Evolutionary conservation across 257 asterid species (phyloP).

Genomic region (Solanum chilense): DNA sequence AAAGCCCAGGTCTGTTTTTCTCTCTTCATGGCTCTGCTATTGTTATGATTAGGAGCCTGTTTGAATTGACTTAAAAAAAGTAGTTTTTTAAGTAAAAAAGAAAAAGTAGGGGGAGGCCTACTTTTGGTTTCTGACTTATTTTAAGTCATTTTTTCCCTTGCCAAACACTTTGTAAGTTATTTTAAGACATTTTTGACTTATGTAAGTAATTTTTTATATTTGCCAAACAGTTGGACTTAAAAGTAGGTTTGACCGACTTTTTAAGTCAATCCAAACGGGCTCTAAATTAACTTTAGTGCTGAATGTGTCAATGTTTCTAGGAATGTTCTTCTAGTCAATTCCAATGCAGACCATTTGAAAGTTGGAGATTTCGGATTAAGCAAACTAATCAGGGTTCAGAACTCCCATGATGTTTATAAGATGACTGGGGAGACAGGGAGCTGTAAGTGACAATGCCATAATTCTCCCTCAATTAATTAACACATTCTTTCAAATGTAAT

Average conservation of each 20-base stretch:
- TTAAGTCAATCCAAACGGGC: too few species aligned
- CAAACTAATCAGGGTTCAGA: slow-evolving; percentile 83
- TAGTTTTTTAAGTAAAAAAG: too few species aligned
- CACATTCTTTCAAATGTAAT: neutral
- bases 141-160: too few species aligned
- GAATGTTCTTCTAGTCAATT: slow-evolving; percentile 90
- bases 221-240: too few species aligned
- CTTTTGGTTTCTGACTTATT: too few species aligned
- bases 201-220: too few species aligned
- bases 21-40: neutral
- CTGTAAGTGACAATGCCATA: slow-evolving; percentile 47
- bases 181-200: too few species aligned
- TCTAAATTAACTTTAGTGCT: neutral
- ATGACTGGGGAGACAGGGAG: slow-evolving; percentile 99
- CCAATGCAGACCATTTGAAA: slow-evolving; percentile 91
- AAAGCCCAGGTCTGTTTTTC: slow-evolving; percentile 74
- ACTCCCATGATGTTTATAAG: slow-evolving; percentile 92
- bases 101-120: too few species aligned
- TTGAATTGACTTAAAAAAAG: too few species aligned
- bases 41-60: neutral
- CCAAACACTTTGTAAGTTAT: too few species aligned
- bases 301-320: slow-evolving; percentile 29
- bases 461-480: neutral
- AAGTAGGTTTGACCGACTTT: too few species aligned
- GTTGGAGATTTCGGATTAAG: slow-evolving; percentile 98